Base-by-base conservation (phyloP, 176 grass and related monocot genomes). In the Ensete glaucum region DNA sequence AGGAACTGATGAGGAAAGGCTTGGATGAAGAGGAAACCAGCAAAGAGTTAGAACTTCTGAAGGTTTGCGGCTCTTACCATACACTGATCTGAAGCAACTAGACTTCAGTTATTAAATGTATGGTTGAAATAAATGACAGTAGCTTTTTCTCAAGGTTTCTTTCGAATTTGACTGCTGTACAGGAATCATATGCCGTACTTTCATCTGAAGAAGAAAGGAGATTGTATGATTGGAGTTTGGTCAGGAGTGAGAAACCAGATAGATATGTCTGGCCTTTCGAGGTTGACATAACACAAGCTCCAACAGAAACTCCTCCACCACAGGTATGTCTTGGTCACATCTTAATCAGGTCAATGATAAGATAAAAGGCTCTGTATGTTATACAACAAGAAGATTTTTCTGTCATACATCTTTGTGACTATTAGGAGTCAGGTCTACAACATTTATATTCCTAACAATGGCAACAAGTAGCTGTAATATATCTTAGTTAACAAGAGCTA, bases 151-250 rank as follows among this genome's bases (percentile, higher is more conserved):
- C 52, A 57, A 11, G 73, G 16, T 48, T 26, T 80, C 15, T 53
- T 62, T 73, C 53, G 55, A 73, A 81, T 49, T 52, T 13, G 65
- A 56, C 73, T 72, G 21, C 6, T 76, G 62, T 59, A 60, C 66
- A 97, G 94, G 94, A 97, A 85, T 88, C 94, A 64, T 91, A 93
- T 83, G 81, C 64, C 22, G 82, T 93, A 78, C 84, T 97, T 50
- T 93, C 90, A 50, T 90, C 76, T 9, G 86, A 91, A 50, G 85
- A 93, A 77, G 90, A 97, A 78, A 88, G 90, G 82, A 87, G 94
- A 82, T 82, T 97, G 53, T 97, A 97, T 6, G 88, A 97, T 67
- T 97, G 90, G 94, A 97, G 94, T 74, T 91, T 97, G 84, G 76
- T 86, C 77, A 91, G 88, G 83, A 93, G 80, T 76, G 84, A 86